A percentile compares a stretch with the other conserved stretches of the same genome.
These are phyloP conservation scores for Trichothecium sympodiale DNA, from an alignment of 2,329 filamentous ascomycete genomes.

Conservation along the genomic window DNA sequence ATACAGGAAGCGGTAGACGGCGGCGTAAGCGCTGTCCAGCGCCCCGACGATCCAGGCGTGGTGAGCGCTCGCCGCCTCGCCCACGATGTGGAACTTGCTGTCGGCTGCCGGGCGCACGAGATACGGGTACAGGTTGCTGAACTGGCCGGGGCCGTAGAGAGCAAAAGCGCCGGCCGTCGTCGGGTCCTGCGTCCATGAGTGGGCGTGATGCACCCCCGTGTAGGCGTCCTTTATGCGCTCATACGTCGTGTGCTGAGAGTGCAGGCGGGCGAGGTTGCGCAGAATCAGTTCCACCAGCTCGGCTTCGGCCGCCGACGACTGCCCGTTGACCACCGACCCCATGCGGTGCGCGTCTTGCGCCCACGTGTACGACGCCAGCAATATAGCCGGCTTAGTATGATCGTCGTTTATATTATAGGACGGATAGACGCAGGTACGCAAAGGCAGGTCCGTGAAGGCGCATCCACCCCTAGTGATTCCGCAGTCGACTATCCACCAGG, in stretches of 20 bases:
- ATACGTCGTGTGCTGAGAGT: slow-evolving; percentile 1
- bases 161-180: slow-evolving; percentile 25
- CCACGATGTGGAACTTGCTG: slow-evolving; percentile 19
- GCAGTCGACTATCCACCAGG: slow-evolving; percentile 19
- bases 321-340: slow-evolving; percentile 12
- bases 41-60: slow-evolving; percentile 29
- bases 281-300: slow-evolving; percentile 5
- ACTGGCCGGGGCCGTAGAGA: slow-evolving; percentile 28
- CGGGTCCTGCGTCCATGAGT: slow-evolving; percentile 24
- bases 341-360: slow-evolving; percentile 21
- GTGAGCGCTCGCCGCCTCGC: slow-evolving; percentile 23
- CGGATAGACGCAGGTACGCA: slow-evolving; percentile 23
- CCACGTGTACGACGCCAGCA: slow-evolving; percentile 25
- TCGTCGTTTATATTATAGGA: slow-evolving; percentile 20
- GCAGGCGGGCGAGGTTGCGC: slow-evolving; percentile 7
- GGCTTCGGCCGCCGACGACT: slow-evolving; percentile 4
- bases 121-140: slow-evolving; percentile 20
- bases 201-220: slow-evolving; percentile 17
- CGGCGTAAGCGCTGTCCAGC: slow-evolving; percentile 19
- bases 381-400: slow-evolving; percentile 14
- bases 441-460: slow-evolving; percentile 17
- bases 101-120: slow-evolving; percentile 15
- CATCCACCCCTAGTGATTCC: slow-evolving; percentile 18
- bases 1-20: slow-evolving; percentile 3
- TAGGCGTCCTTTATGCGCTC: slow-evolving; percentile 6